Evolutionary conservation across 2,329 filamentous ascomycete genomes (phyloP), one percentile per base, ranked within the genome.

Genomic region (Rhytidhysteron rufulum): DNA sequence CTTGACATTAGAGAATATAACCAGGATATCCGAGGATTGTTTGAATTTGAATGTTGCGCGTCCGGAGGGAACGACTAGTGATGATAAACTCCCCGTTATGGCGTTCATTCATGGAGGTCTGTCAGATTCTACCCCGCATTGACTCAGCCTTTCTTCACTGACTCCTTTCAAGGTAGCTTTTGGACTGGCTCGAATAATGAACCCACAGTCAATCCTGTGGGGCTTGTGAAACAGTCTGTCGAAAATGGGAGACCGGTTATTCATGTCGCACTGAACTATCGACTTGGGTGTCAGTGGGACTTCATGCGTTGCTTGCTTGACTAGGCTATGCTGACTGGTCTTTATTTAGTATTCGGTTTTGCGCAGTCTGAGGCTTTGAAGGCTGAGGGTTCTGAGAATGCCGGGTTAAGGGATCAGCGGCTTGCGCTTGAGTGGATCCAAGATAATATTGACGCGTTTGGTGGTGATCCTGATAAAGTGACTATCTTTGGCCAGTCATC

Each of bases 331-430:
- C 21, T 27, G 17, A 17, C 35, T 15, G 18, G 7, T 24, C 15
- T 35, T 8, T n/a, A 5, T 18, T 15, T 25, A 52, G 47, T 66
- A 39, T 68, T 68, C 34, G 66, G 65, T 0, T 68, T 68, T 24
- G 58, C 60, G 3, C 54, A 60, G 17, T 66, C 60, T 5, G 50
- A 58, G 6, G 50, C 56, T 3, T 46, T 69, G 11, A 54, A 49
- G 30, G 19, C 48, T 7, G 59, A 15, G 11, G 15, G 15, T 20
- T 35, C 18, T 35, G 21, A 29, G 34, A 80, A 80, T 43, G 50
- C 75, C 2, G 77, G 74, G 1, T 55, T 80, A 5, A 63, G 70
- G 4, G 77, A 82, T 49, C 77, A 80, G 49, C 67, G 77, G 2
- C 48, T 69, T 11, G 74, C 72, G 0, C 51, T 79, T 0, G 70